Evolutionary conservation across 768 basidiomycete genomes (phyloP).

Genomic region (Russula foetens): DNA sequence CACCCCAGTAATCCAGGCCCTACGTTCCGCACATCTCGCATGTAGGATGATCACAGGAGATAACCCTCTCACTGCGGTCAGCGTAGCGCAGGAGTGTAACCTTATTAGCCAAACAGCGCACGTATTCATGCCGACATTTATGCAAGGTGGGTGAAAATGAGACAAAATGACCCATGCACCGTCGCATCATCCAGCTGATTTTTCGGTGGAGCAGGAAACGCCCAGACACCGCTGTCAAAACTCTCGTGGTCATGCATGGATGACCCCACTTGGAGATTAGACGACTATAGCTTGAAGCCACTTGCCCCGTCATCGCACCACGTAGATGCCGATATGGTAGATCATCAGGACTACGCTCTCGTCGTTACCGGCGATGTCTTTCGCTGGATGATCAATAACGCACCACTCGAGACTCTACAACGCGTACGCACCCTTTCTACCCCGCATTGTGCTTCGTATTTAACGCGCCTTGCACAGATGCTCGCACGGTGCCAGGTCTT

Average conservation of each 20-base stretch:
- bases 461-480: slow-evolving; percentile 51
- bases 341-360: slow-evolving; percentile 82
- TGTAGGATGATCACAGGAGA: slow-evolving; percentile 99
- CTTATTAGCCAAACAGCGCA: slow-evolving; percentile 83
- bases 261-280: slow-evolving; percentile 75
- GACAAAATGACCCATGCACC: neutral
- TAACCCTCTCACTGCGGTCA: slow-evolving; percentile 93
- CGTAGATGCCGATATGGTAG: slow-evolving; percentile 61
- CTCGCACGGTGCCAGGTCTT: slow-evolving; percentile 94
- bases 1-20: slow-evolving; percentile 77
- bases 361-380: slow-evolving; percentile 94
- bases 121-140: slow-evolving; percentile 79
- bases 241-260: slow-evolving; percentile 93
- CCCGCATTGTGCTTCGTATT: neutral
- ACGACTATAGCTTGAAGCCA: slow-evolving; percentile 83
- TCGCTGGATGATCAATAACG: slow-evolving; percentile 96
- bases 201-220: slow-evolving; percentile 38
- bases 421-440: slow-evolving; percentile 45
- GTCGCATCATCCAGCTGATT: neutral
- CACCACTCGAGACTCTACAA: slow-evolving; percentile 88
- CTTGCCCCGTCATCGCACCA: slow-evolving; percentile 60
- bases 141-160: slow-evolving; percentile 43
- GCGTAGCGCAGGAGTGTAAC: slow-evolving; percentile 90
- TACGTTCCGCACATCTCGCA: slow-evolving; percentile 84
- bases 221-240: slow-evolving; percentile 44